A percentile compares a stretch with the other conserved stretches of the same genome.
These are phyloP conservation scores for Syncephalastrum contaminatum DNA, from an alignment of 371 early-diverging fungal genomes.

Conservation along the genomic window DNA sequence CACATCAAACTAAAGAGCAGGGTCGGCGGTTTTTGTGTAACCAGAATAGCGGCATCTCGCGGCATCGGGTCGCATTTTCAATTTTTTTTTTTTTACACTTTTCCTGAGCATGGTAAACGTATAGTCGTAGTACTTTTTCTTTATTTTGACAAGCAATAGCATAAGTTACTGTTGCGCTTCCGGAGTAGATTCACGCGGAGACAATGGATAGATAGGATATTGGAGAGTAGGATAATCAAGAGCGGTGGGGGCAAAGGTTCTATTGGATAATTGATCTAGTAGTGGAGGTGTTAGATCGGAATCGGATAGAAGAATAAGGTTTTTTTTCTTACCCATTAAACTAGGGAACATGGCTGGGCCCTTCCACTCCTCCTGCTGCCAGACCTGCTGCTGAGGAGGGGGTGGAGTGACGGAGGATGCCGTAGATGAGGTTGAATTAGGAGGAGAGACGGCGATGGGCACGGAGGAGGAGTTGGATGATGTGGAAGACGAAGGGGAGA, in stretches of 20 bases:
- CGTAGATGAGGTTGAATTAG: slow-evolving; percentile 12
- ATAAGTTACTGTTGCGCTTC: too few relatives aligned
- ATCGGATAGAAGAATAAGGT: slow-evolving; percentile 1
- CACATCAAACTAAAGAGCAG: too few relatives aligned
- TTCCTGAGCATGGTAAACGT: too few relatives aligned
- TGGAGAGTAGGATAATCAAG: slow-evolving; percentile 14
- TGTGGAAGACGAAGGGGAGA: slow-evolving; percentile 28
- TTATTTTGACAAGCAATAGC: too few relatives aligned
- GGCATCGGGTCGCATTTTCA: too few relatives aligned
- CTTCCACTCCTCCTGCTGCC: slow-evolving; percentile 18
- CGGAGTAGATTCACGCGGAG: slow-evolving; percentile 7
- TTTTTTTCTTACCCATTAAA: slow-evolving; percentile 34
- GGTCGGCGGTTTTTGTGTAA: too few relatives aligned
- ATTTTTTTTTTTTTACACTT: too few relatives aligned
- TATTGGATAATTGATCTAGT: slow-evolving; percentile 19
- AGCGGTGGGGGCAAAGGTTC: slow-evolving; percentile 15
- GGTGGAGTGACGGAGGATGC: slow-evolving; percentile 22
- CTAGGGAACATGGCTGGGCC: slow-evolving; percentile 31
- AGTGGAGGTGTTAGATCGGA: too few relatives aligned
- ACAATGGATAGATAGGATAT: slow-evolving; percentile 20
- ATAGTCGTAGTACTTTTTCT: too few relatives aligned
- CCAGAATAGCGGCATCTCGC: too few relatives aligned
- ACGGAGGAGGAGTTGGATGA: slow-evolving; percentile 11
- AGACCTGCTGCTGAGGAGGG: slow-evolving; percentile 19
- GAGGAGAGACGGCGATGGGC: slow-evolving; percentile 8